Base-by-base conservation (phyloP, 129 eudicot genomes). In the Lactuca sativa region DNA sequence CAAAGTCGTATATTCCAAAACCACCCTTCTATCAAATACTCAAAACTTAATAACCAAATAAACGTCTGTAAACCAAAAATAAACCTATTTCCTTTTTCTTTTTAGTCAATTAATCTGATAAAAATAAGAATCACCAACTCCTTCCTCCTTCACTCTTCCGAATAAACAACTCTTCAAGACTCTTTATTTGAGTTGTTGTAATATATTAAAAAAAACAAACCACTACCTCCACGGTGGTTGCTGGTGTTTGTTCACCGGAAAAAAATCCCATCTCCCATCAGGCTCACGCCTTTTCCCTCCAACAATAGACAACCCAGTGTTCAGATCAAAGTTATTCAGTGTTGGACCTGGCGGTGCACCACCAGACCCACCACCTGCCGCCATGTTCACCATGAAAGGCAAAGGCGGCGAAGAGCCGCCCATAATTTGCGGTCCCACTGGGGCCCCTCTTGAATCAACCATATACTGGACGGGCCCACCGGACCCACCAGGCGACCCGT, bases 231-330 rank as follows among this genome's bases (percentile, higher is more conserved):
- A 82, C 11, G 95, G 86, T 37, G 84, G 90, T 66, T 74, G 86
- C 54, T 67, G 88, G 21, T 86, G 90, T 56, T 74, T 87, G 70
- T 70, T 79, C 37, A 64, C 73, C 5, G 88, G 84, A 70, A 64
- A 83, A 59, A 72, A 52, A 52, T 91, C 90, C 85, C 86, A 83
- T 1, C 48, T 33, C 12, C 74, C 64, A 54, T 85, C 95, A 0
- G 88, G 86, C 76, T 85, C 97, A 67, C 80, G 82, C 4, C 96
- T 83, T 76, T 88, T 91, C 59, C 75, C 86, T 32, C 84, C 83
- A 17, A 64, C 59, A 64, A 71, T 74, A 41, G 85, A 77, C 43
- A 70, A 63, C 12, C 93, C 93, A 3, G 91, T 76, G 71, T 86
- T 88, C 47, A 84, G 79, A 80, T 92, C 87, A 14, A 84, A 72